A percentile compares a stretch with the other conserved stretches of the same genome.
Evolutionary conservation across 192 early-diverging fungal genomes (phyloP).

Genomic region (Backusella luteola): DNA sequence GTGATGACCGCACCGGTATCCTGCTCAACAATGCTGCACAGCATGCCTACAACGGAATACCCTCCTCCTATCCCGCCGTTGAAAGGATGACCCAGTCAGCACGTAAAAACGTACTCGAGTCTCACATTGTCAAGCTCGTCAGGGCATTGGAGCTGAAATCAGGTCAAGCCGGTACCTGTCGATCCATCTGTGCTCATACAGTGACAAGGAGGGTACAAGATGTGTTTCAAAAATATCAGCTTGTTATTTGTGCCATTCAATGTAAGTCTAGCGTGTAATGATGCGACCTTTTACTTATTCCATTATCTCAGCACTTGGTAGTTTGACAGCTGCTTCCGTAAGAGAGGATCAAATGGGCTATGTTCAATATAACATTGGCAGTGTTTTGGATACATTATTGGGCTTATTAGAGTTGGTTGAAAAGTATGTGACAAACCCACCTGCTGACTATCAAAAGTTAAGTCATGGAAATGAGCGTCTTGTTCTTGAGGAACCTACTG

Average conservation of each 20-base stretch:
- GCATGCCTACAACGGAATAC: background rate
- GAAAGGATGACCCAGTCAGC: background rate
- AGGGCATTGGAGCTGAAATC: background rate
- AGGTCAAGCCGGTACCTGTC: background rate
- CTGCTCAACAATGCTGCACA: background rate
- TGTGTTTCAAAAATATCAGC: conserved; percentile 20
- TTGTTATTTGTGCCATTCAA: conserved; percentile 28
- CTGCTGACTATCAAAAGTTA: conserved; percentile 7
- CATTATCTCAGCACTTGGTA: conserved; percentile 19
- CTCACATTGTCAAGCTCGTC: background rate
- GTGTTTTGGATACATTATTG: conserved; percentile 27
- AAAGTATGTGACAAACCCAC: conserved; percentile 13
- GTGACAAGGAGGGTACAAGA: conserved; percentile 1
- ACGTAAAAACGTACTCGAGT: background rate
- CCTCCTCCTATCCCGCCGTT: background rate
- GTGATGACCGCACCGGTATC: conserved; percentile 8
- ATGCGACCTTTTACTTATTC: background rate
- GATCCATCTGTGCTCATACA: background rate
- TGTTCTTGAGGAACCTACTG: background rate
- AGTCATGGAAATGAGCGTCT: background rate
- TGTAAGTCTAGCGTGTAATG: conserved; percentile 1
- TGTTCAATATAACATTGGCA: conserved; percentile 34
- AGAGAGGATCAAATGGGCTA: conserved; percentile 31
- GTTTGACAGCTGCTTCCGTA: conserved; percentile 25
- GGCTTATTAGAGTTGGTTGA: conserved; percentile 21